Evolutionary conservation across 345 rosid genomes (phyloP), one percentile per base, ranked within the genome.

Genomic region (Ceriops tagal): DNA sequence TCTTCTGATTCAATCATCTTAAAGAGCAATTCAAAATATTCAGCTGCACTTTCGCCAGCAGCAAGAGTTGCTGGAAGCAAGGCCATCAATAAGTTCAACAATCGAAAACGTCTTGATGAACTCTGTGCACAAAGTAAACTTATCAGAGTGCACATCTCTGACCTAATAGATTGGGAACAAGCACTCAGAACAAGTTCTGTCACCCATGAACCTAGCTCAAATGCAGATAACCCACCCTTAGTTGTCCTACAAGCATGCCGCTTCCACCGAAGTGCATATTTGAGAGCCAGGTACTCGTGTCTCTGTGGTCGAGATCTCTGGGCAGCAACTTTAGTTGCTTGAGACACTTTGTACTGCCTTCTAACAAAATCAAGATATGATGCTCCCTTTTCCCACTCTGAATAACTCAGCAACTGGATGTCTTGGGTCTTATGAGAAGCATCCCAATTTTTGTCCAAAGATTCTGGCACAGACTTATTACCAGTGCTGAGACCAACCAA

Each of bases 321-420:
- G 67, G 85, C 85, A 34, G 77, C 76, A 80, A 82, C 81, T 78
- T 84, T 92, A 64, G 85, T 83, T 35, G 84, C 80, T 78, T 90
- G 98, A 74, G 90, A 90, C 65, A 83, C 98, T 79, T 86, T 92
- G 83, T 90, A 92, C 74, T 92, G 96, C 83, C 99, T 90, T 84
- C 99, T 86, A 70, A 95, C 99, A 86, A 95, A 95, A 76, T 95
- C 99, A 69, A 95, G 84, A 82, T 95, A 95, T 20, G 98, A 85
- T 72, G 99, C 96, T 76, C 99, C 99, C 78, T 83, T 88, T 76
- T 92, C 97, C 99, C 98, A 95, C 78, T 95, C 99, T 35, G 89
- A 81, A 79, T 88, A 95, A 84, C 99, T 95, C 35, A 95, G 79
- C 66, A 95, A 84, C 63, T 90, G 91, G 76, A 92, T 84, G 78